phyloP scores from a whole-genome alignment of 495 filamentous ascomycete species.

The Annulohypoxylon nitens region DNA sequence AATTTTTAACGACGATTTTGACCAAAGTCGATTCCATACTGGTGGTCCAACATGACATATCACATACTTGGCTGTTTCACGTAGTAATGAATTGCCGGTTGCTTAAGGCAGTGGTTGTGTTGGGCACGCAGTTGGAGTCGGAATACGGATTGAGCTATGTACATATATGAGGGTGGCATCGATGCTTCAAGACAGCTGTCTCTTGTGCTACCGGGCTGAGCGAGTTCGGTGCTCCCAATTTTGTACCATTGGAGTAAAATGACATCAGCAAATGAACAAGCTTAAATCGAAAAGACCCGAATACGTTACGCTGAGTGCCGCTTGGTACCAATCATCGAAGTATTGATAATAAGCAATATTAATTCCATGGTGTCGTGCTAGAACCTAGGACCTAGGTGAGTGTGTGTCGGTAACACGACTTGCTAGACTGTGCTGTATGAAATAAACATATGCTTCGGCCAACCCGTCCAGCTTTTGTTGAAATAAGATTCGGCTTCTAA shows the following conservation, averaged over 20 bases:
- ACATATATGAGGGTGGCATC: constrained; percentile 35
- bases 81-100: constrained; percentile 10
- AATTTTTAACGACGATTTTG: constrained; percentile 3
- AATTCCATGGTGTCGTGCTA: background rate
- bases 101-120: background rate
- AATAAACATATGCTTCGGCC: constrained; percentile 8
- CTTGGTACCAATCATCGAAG: constrained; percentile 22
- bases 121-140: background rate
- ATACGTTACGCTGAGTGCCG: constrained; percentile 3
- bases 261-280: constrained; percentile 20
- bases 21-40: constrained; percentile 6
- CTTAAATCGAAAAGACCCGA: constrained; percentile 8
- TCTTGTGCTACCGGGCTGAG: constrained; percentile 24
- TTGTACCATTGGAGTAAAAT: constrained; percentile 14
- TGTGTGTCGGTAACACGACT: background rate
- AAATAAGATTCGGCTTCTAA: constrained; percentile 20
- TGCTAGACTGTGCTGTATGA: background rate
- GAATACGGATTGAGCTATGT: constrained; percentile 18
- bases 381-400: no score
- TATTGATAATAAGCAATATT: constrained; percentile 5
- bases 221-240: constrained; percentile 23
- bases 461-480: background rate
- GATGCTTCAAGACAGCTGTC: constrained; percentile 29
- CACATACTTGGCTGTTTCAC: background rate
- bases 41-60: constrained; percentile 14